Percentiles rank a stretch among this genome's conserved stretches.
Conservation (phyloP, 192 early-diverging fungal species). For the Paraglomus brasilianum region DNA sequence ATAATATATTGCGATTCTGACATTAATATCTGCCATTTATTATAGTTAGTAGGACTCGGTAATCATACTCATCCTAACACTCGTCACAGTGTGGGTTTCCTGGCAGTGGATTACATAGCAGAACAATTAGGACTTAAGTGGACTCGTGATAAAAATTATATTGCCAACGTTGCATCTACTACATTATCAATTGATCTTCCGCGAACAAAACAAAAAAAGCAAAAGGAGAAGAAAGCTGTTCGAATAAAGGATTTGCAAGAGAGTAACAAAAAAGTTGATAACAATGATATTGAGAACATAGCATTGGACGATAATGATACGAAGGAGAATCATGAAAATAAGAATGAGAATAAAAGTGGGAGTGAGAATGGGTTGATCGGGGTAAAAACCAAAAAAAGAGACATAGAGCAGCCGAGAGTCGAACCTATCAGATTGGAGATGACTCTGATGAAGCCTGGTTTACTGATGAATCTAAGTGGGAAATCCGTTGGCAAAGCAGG, state of each 20-base stretch:
- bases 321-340: neutral
- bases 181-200: conserved; percentile 29
- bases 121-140: conserved; percentile 45
- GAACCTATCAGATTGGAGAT: conserved; percentile 40
- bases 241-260: too few species aligned
- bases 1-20: too few species aligned
- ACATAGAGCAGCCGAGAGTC: conserved; percentile 5
- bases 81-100: conserved; percentile 74
- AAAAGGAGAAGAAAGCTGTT: neutral
- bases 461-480: conserved; percentile 73
- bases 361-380: neutral
- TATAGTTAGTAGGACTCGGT: conserved; percentile 68
- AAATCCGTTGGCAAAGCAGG: conserved; percentile 59
- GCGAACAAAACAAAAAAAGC: conserved; percentile 12
- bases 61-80: conserved; percentile 65
- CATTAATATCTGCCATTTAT: too few species aligned
- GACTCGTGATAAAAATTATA: conserved; percentile 36
- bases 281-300: too few species aligned
- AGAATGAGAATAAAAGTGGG: neutral
- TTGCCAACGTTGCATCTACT: conserved; percentile 34
- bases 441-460: conserved; percentile 61
- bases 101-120: conserved; percentile 59
- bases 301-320: too few species aligned
- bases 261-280: too few species aligned
- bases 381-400: neutral